These are phyloP conservation scores for Tetraselmis chui DNA, from an alignment of 139 green algal species.

Conservation along the genomic window DNA sequence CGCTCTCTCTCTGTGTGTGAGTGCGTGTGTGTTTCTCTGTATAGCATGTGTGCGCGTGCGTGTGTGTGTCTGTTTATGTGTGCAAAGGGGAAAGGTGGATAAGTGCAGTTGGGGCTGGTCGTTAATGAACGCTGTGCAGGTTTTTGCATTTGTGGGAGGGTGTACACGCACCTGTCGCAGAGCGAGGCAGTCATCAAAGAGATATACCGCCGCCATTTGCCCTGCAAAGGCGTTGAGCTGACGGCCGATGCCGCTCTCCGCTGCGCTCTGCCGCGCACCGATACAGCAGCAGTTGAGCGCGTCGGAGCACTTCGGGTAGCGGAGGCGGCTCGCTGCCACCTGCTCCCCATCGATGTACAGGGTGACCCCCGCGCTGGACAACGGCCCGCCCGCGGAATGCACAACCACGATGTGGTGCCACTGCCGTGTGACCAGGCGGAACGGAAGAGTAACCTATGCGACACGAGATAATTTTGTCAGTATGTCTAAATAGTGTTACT, in stretches of 20 bases:
- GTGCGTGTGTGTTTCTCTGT: too few species aligned
- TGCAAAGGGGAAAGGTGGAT: too few species aligned
- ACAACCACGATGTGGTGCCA: conserved; percentile 38
- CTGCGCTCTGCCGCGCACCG: conserved; percentile 12
- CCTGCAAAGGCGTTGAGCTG: conserved; percentile 28
- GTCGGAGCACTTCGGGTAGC: conserved; percentile 30
- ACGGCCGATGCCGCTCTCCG: conserved; percentile 9
- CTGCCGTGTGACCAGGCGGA: conserved; percentile 13
- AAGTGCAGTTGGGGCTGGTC: too few species aligned
- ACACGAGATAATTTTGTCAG: conserved; percentile 16
- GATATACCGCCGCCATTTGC: conserved; percentile 34
- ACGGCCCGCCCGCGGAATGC: conserved; percentile 28
- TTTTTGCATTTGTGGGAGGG: too few species aligned
- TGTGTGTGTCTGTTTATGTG: too few species aligned
- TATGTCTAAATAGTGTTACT: conserved; percentile 31
- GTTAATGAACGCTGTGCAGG: too few species aligned
- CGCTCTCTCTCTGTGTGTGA: too few species aligned
- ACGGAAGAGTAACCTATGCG: conserved; percentile 16
- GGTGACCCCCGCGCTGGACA: conserved; percentile 9
- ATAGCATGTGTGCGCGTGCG: too few species aligned
- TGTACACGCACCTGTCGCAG: neutral
- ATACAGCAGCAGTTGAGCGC: conserved; percentile 31
- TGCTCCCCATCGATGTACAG: conserved; percentile 32
- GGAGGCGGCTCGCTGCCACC: conserved; percentile 9
- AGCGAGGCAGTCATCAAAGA: conserved; percentile 33